Evolutionary conservation across 192 early-diverging fungal genomes (phyloP), one percentile per base, ranked within the genome.

Genomic region (Spinellus fusiger): DNA sequence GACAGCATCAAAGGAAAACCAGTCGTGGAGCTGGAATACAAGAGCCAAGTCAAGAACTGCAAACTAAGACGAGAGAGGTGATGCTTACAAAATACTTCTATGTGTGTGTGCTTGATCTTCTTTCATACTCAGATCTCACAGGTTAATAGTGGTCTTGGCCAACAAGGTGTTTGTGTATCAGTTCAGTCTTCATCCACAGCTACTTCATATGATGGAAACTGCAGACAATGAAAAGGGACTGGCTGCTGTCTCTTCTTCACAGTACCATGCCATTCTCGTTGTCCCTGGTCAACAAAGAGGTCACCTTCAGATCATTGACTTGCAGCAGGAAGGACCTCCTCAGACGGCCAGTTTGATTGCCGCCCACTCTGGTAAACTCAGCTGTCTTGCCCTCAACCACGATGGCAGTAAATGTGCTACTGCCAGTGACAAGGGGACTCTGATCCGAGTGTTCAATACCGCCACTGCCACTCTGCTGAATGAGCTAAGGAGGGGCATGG

Each of bases 381-480:
- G 89, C 60, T 87, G 83, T 46, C 72, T 98, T 15, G 86, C 91
- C 2, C 69, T 93, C 32, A 93, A 91, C 26, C 64, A 72, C 15
- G 82, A 89, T 47, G 94, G 93, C 34, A 71, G 77, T 25, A 88
- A 88, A 70, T 80, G 94, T 31, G 93, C 93, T 31, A 88, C 88
- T 35, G 87, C 93, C 22, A 90, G 86, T 46, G 89, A 91, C 32
- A 93, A 90, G 57, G 95, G 94, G 28, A 98, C 95, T 3, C 77
- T 98, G 15, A 86, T 98, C 40, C 78, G 95, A 16, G 88, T 98
- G 15, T 98, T 90, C 60, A 85, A 93, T 65, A 84, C 87, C 0
- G 62, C 77, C 46, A 84, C 85, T 7, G 85, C 89, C 26, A 75
- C 81, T 18, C 79, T 93, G 22, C 61, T 93, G 31, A 78, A 92